Base-by-base conservation (phyloP, 768 basidiomycete species). In the Amanita subjunquillea region DNA sequence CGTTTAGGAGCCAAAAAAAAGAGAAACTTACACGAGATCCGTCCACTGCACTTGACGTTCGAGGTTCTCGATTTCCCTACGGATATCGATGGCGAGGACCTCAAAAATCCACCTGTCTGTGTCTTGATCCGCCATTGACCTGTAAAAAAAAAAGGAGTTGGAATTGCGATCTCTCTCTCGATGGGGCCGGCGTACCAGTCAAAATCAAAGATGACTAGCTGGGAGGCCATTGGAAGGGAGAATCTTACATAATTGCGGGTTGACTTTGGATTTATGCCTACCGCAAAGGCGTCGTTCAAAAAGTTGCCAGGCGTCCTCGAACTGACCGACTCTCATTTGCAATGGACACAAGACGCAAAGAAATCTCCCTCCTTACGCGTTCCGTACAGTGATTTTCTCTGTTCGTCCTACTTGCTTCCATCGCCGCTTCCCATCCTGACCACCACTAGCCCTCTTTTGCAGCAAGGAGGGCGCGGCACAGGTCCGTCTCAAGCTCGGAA, bases 41-140 rank as follows among this genome's bases (percentile, higher is more conserved):
- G 94, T 97, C 86, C 92, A 99, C 63, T 96, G 91, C 25, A 76
- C 63, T 55, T 77, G 66, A 6, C 67, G 58, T 65, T 88, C 78
- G 59, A 82, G 71, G 22, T 71, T 72, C 62, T 88, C 77, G 75
- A 96, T 82, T 63, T 87, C 81, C 44, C 90, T 74, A 50, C 96
- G 87, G 41, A 97, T 74, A 59, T 90, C 82, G 2, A 85, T 85
- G 0, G 84, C 87, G 32, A 93, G 77, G 53, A 95, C 91, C 65
- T 94, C 91, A 57, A 91, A 83, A 54, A 93, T 72, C 80, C 87
- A 99, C 68, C 93, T 75, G 68, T 98, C 96, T 0, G 93, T 86
- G 71, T 99, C 96, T 71, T 98, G 94, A 70, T 99, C 95, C 51
- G 84, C 83, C 69, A 89, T 78, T 34, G 89, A 91, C 88, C 88